Evolutionary conservation across 495 filamentous ascomycete genomes (phyloP).

Genomic region (Peziza echinospora): DNA sequence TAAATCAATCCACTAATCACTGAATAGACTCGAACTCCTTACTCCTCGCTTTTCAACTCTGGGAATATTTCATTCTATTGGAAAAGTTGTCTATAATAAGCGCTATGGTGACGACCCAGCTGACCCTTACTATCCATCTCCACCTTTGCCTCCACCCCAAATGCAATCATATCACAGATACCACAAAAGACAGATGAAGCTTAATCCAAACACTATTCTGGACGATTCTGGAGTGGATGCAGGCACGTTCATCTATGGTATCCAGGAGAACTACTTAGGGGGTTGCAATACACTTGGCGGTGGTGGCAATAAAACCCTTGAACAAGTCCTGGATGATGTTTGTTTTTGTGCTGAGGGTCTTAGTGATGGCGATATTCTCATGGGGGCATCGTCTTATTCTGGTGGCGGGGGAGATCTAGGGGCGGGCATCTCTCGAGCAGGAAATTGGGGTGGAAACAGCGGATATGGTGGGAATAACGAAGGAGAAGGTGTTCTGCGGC

Average conservation of each 20-base stretch:
- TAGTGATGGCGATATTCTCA: conserved; percentile 66
- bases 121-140: conserved; percentile 12
- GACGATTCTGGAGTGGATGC: conserved; percentile 81
- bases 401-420: conserved; percentile 23
- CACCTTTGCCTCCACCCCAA: conserved; percentile 23
- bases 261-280: conserved; percentile 83
- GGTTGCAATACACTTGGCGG: conserved; percentile 47
- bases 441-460: conserved; percentile 24
- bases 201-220: conserved; percentile 50
- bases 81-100: conserved; percentile 89
- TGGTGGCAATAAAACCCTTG: conserved; percentile 27
- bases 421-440: conserved; percentile 31
- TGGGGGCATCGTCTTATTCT: background rate
- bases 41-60: conserved; percentile 69
- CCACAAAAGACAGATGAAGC: conserved; percentile 37
- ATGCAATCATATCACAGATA: conserved; percentile 19
- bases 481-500: conserved; percentile 35
- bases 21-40: conserved; percentile 35
- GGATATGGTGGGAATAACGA: conserved; percentile 23
- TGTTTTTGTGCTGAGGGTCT: conserved; percentile 58
- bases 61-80: conserved; percentile 89
- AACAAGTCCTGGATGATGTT: conserved; percentile 44
- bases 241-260: conserved; percentile 66
- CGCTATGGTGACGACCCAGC: conserved; percentile 24
- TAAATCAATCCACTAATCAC: no score